Evolutionary conservation across 305 asterid genomes (phyloP).

Genomic region (Striga hermonthica): DNA sequence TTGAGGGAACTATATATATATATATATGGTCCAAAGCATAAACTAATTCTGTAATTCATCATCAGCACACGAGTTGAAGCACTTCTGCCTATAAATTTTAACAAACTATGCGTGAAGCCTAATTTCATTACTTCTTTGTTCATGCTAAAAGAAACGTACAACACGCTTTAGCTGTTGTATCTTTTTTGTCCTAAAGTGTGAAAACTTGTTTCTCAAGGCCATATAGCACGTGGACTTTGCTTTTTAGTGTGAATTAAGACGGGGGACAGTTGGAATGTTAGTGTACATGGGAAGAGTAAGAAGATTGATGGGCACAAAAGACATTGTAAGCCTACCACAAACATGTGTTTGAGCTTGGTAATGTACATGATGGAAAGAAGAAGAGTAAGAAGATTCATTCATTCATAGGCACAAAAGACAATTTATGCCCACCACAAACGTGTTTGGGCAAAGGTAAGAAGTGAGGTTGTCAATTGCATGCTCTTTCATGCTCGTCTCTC

Average conservation of each 20-base stretch:
- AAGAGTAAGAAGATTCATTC: too few relatives aligned
- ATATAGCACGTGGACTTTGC: slow-evolving; percentile 39
- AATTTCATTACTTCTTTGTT: slow-evolving; percentile 19
- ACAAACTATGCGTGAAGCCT: slow-evolving; percentile 21
- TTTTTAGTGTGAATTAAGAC: slow-evolving; percentile 17
- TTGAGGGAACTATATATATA: slow-evolving; percentile 33
- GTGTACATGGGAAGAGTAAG: slow-evolving; percentile 10
- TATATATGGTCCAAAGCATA: slow-evolving; percentile 29
- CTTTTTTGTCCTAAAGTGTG: background rate
- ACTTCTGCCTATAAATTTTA: slow-evolving; percentile 17
- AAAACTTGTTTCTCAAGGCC: slow-evolving; percentile 7
- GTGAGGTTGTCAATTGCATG: too few relatives aligned
- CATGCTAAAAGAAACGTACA: slow-evolving; percentile 31
- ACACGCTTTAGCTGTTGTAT: slow-evolving; percentile 26
- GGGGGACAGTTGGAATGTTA: slow-evolving; percentile 29
- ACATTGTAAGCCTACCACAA: slow-evolving; percentile 18
- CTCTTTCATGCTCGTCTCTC: too few relatives aligned
- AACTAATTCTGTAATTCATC: background rate
- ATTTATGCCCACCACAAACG: too few relatives aligned
- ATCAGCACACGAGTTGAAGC: slow-evolving; percentile 27
- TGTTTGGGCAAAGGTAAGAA: too few relatives aligned
- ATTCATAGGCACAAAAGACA: too few relatives aligned
- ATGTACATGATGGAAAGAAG: too few relatives aligned
- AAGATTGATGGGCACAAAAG: slow-evolving; percentile 8
- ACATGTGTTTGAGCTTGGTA: slow-evolving; percentile 22